phyloP scores from a whole-genome alignment of 2,329 filamentous ascomycete species.

The Fusarium miscanthi region DNA sequence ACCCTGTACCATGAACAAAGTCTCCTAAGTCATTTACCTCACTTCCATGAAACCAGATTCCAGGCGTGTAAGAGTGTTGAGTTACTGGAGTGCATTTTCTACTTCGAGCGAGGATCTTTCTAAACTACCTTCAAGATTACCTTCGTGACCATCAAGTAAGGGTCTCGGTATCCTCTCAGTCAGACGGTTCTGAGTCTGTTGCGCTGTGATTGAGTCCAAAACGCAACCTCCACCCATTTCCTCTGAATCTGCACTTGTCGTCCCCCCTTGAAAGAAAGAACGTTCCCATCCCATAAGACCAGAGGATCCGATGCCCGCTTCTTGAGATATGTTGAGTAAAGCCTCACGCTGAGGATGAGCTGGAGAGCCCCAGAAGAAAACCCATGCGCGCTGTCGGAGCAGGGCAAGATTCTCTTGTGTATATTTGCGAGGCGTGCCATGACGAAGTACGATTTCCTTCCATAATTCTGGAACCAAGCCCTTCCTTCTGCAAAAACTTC shows the following conservation, averaged over 20 bases:
- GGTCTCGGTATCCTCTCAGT: background rate
- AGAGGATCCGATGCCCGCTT: too few relatives aligned
- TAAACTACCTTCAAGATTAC: background rate
- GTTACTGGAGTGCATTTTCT: background rate
- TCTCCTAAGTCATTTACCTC: background rate
- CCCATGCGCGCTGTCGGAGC: constrained; percentile 1
- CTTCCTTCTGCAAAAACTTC: background rate
- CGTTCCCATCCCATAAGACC: background rate
- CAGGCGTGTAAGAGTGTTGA: background rate
- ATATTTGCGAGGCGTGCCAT: background rate
- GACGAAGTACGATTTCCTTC: background rate
- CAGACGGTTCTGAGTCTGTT: background rate
- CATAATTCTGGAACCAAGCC: background rate
- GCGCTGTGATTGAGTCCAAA: too few relatives aligned
- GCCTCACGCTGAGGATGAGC: background rate
- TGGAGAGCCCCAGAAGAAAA: constrained; percentile 1
- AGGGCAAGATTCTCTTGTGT: background rate
- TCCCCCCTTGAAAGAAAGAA: background rate
- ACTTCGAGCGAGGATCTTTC: background rate
- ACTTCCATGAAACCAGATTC: background rate
- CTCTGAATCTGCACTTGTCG: background rate
- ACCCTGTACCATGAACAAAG: background rate
- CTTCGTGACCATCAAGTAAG: background rate
- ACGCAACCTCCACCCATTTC: background rate
- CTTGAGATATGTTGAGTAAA: background rate